These are phyloP conservation scores for Annulohypoxylon moriforme DNA, from an alignment of 495 filamentous ascomycete genomes.

Conservation along the genomic window DNA sequence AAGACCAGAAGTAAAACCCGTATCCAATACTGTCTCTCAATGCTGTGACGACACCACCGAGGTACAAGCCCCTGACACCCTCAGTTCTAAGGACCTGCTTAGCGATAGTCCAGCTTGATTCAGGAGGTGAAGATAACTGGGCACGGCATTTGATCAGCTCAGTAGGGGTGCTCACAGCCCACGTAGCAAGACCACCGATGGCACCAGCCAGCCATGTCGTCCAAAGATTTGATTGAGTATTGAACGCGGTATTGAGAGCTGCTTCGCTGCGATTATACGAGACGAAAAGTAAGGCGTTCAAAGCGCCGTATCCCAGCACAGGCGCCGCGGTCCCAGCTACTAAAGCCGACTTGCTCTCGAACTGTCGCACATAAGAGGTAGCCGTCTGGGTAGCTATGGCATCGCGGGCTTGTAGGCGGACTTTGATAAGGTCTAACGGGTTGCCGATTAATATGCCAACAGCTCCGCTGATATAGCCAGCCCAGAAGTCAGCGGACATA, in stretches of 20 bases:
- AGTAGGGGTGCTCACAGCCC: conserved; percentile 82
- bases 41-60: conserved; percentile 81
- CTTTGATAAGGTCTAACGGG: conserved; percentile 87
- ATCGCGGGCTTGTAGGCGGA: conserved; percentile 73
- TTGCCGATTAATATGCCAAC: conserved; percentile 87
- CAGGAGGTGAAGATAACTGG: conserved; percentile 62
- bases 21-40: conserved; percentile 87
- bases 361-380: conserved; percentile 46
- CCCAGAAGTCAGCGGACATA: conserved; percentile 87
- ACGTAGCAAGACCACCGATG: conserved; percentile 81
- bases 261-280: conserved; percentile 82
- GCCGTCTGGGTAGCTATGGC: conserved; percentile 32
- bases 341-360: conserved; percentile 48
- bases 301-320: conserved; percentile 85
- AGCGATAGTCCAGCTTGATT: conserved; percentile 69
- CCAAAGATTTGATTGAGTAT: conserved; percentile 55
- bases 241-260: conserved; percentile 60
- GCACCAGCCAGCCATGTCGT: conserved; percentile 82
- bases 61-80: conserved; percentile 78
- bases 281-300: conserved; percentile 88
- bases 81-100: conserved; percentile 67
- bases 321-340: conserved; percentile 78
- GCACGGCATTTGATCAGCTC: conserved; percentile 89
- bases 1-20: conserved; percentile 93
- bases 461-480: conserved; percentile 84